Evolutionary conservation across 805 yeast genomes (phyloP).

Genomic region (Ogataea minuta): DNA sequence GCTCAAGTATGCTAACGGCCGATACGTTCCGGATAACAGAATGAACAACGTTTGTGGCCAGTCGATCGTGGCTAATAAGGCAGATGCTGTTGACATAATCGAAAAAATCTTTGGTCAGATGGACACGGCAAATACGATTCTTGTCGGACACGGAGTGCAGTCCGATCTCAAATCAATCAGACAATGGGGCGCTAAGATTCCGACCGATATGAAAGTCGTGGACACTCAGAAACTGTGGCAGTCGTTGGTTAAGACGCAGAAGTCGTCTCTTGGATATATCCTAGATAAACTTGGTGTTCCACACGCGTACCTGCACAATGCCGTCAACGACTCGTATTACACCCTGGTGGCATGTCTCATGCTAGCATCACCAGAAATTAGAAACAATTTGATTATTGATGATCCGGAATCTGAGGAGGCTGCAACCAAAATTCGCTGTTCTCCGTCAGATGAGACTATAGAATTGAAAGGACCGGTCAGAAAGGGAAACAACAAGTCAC

Average conservation of each 20-base stretch:
- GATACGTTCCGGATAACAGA: conserved; percentile 31
- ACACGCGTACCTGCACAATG: conserved; percentile 31
- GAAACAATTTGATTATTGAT: conserved; percentile 20
- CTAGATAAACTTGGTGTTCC: conserved; percentile 31
- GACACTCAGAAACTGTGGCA: conserved; percentile 32
- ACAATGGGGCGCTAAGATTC: conserved; percentile 17
- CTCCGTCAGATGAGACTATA: conserved; percentile 18
- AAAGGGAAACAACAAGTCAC: neutral
- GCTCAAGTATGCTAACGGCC: conserved; percentile 19
- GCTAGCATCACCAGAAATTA: conserved; percentile 27
- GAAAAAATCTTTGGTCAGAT: conserved; percentile 14
- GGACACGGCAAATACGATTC: conserved; percentile 16
- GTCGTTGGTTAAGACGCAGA: conserved; percentile 18
- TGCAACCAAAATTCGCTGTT: conserved; percentile 17
- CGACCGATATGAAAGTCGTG: conserved; percentile 22
- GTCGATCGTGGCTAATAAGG: conserved; percentile 22
- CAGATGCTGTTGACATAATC: conserved; percentile 18
- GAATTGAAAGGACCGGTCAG: conserved; percentile 3
- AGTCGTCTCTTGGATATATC: conserved; percentile 24
- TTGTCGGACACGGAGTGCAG: conserved; percentile 32
- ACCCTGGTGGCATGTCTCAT: conserved; percentile 28
- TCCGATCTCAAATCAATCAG: conserved; percentile 28
- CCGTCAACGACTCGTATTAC: conserved; percentile 34
- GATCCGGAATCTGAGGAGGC: conserved; percentile 4
- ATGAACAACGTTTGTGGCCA: conserved; percentile 29